Percentiles rank a stretch among this genome's conserved stretches.
phyloP scores from a whole-genome alignment of 2,329 filamentous ascomycete species.

The Aciculosporium take region DNA sequence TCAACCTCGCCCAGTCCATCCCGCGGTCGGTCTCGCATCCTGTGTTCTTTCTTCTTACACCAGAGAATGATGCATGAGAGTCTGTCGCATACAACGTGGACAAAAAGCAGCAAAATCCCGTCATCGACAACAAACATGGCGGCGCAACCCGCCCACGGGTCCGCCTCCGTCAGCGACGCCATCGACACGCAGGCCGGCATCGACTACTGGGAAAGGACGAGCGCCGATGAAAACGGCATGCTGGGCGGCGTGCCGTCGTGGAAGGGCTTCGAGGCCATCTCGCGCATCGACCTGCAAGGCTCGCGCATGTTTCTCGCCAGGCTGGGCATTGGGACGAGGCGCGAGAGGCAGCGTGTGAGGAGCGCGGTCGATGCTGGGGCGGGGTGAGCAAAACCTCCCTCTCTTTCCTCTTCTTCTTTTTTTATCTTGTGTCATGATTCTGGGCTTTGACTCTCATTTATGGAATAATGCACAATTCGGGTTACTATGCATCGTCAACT shows the following conservation, averaged over 20 bases:
- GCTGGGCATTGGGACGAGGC: conserved; percentile 32
- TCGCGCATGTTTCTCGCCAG: conserved; percentile 57
- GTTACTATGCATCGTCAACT: too few relatives aligned
- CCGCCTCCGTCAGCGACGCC: conserved; percentile 1
- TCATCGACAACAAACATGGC: too few relatives aligned
- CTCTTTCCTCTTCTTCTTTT: not conserved
- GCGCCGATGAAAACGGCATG: conserved; percentile 51
- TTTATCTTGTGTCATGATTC: too few relatives aligned
- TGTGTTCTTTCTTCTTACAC: too few relatives aligned
- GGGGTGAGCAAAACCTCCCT: conserved; percentile 21
- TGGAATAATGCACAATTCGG: too few relatives aligned
- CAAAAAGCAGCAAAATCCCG: too few relatives aligned
- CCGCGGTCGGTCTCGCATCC: too few relatives aligned
- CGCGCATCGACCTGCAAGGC: conserved; percentile 53
- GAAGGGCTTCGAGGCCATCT: conserved; percentile 23
- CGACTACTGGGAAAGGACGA: conserved; percentile 32
- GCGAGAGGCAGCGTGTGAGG: conserved; percentile 16
- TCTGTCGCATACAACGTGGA: too few relatives aligned
- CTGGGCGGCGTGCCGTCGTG: conserved; percentile 50
- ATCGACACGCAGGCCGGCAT: not conserved
- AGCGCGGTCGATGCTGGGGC: conserved; percentile 25
- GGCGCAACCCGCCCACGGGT: too few relatives aligned
- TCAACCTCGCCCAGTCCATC: too few relatives aligned
- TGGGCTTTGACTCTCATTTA: too few relatives aligned
- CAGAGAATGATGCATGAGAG: too few relatives aligned